Base-by-base conservation (phyloP, 2,329 filamentous ascomycete species). In the Thelonectria rubi region DNA sequence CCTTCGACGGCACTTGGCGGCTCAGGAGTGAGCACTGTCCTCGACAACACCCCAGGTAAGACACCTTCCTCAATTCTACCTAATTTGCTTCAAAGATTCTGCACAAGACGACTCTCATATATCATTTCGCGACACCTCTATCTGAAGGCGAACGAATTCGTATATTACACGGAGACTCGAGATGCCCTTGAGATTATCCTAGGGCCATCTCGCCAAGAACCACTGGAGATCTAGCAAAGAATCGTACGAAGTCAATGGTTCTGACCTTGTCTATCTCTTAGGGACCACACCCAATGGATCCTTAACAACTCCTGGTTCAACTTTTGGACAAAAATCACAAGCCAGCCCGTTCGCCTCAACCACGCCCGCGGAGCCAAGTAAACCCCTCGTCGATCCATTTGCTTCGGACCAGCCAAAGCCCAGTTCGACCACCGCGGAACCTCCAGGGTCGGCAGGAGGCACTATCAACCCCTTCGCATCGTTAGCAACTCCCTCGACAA, bases 191-290 rank as follows among this genome's bases (percentile, higher is more conserved):
- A 56, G 62, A 65, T 60, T 56, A 51, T 43, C 24, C 55, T 61
- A 60, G 58, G 61, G 62, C 58, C 61, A 61, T 50, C 57, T 53
- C 37, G 30, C 68, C 69, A 59, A 69, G 69, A 70, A 68, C 65
- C 66, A 70, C 68, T 71, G 66, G 69, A 72, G 56, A 71, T 69
- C 65, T 69, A 68, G 68, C 69, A 69, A 64, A 64, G 47, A 63
- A 42, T 63, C 68, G 65, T 65, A 52, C 67, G 60, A 64, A 64
- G 52, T 68, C 69, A 72, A 63, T 69, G 65, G 65, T 71, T 72
- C 69, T 72, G 68, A 72, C 69, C 64, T 69, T 67, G 62, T 67
- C 69, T 63, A 70, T 63, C 62, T 61, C 71, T 42, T 72, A 72
- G 69, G 69, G 64, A 72, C 67, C 60, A 62, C 58, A 61, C 34